A percentile compares a stretch with the other conserved stretches of the same genome.
These are phyloP conservation scores for Diplodia corticola DNA, from an alignment of 2,329 filamentous ascomycete species.

Conservation along the genomic window DNA sequence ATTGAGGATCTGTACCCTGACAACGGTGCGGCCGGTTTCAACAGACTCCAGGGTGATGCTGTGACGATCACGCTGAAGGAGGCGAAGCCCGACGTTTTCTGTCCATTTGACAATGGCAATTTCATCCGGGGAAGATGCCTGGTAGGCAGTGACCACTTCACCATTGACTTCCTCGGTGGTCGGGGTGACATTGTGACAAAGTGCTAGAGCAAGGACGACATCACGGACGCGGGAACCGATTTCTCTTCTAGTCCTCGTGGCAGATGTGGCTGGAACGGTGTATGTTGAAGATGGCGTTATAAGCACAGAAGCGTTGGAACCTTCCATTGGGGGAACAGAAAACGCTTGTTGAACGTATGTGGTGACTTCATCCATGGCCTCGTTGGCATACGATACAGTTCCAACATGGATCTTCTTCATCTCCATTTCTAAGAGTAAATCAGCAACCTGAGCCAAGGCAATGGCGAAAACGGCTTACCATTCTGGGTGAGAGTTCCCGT, in stretches of 20 bases:
- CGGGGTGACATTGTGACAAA: conserved; percentile 97
- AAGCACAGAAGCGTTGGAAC: conserved; percentile 45
- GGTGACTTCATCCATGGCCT: conserved; percentile 96
- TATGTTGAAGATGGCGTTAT: conserved; percentile 76
- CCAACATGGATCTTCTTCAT: conserved; percentile 98
- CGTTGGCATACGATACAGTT: conserved; percentile 96
- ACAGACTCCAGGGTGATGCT: conserved; percentile 80
- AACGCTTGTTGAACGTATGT: conserved; percentile 87
- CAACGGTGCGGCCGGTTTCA: conserved; percentile 70
- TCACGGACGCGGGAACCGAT: conserved; percentile 93
- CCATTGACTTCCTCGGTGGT: conserved; percentile 83
- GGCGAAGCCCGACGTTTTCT: conserved; percentile 82
- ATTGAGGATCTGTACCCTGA: conserved; percentile 85
- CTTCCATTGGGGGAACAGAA: conserved; percentile 32
- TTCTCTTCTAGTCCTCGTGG: conserved; percentile 84
- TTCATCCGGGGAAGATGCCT: conserved; percentile 95
- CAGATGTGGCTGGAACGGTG: conserved; percentile 59
- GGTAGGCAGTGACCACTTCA: conserved; percentile 76
- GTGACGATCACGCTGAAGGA: conserved; percentile 83
- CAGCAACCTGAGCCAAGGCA: conserved; percentile 16
- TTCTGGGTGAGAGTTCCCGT: conserved; percentile 98
- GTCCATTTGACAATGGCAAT: conserved; percentile 98
- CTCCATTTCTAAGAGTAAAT: conserved; percentile 71
- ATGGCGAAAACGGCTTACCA: conserved; percentile 43
- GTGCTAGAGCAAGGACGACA: conserved; percentile 83